A percentile compares a stretch with the other conserved stretches of the same genome.
These are phyloP conservation scores for Infundibulicybe gibba DNA, from an alignment of 768 basidiomycete genomes.

Conservation along the genomic window DNA sequence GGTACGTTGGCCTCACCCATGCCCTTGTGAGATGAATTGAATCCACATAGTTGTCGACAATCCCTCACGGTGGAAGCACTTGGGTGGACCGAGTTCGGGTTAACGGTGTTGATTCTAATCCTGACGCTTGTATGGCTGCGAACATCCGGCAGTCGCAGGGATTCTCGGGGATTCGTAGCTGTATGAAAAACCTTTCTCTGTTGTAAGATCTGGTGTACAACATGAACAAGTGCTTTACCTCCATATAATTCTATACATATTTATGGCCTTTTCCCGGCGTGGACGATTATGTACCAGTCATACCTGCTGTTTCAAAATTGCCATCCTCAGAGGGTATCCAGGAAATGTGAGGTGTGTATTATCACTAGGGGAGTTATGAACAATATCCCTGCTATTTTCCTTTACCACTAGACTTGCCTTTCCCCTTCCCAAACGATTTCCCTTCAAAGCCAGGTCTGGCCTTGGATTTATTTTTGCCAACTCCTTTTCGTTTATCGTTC, in stretches of 20 bases:
- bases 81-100: slow-evolving; percentile 71
- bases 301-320: no score
- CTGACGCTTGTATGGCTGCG: slow-evolving; percentile 46
- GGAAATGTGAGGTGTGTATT: no score
- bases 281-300: no score
- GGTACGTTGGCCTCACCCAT: slow-evolving; percentile 27
- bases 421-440: slow-evolving; percentile 61
- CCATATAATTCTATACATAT: no score
- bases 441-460: slow-evolving; percentile 87
- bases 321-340: no score
- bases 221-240: no score
- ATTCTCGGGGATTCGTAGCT: slow-evolving; percentile 7
- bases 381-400: no score
- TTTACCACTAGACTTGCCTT: no score
- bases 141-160: slow-evolving; percentile 10
- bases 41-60: slow-evolving; percentile 54
- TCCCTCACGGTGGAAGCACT: slow-evolving; percentile 70
- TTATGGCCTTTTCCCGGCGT: no score
- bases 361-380: no score
- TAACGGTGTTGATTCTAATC: slow-evolving; percentile 53
- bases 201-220: slow-evolving; percentile 1
- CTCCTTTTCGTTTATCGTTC: slow-evolving; percentile 62
- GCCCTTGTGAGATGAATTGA: background rate
- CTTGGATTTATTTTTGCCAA: slow-evolving; percentile 46
- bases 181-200: background rate